Percentiles rank a stretch among this genome's conserved stretches.
phyloP scores from a whole-genome alignment of 768 basidiomycete genomes.

The Melanogaster broomeanus region DNA sequence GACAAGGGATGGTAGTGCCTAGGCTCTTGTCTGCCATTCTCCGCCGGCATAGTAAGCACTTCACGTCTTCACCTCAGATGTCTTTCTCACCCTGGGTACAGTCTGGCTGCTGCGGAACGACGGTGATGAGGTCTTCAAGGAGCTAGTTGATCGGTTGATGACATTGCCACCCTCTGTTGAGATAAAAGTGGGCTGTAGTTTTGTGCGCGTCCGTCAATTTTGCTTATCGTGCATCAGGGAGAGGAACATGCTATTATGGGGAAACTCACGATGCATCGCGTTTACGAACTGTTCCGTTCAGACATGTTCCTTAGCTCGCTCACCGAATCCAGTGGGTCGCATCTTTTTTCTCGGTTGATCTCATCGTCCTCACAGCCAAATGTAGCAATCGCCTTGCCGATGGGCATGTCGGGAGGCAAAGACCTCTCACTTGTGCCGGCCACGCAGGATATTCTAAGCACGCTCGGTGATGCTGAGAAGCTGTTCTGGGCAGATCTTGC shows the following conservation, averaged over 20 bases:
- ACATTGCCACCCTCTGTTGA: conserved; percentile 56
- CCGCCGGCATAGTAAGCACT: conserved; percentile 63
- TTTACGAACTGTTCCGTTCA: conserved; percentile 73
- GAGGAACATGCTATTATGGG: conserved; percentile 77
- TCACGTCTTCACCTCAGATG: conserved; percentile 1
- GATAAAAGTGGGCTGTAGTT: conserved; percentile 49
- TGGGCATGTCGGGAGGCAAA: conserved; percentile 63
- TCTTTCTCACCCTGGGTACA: conserved; percentile 24
- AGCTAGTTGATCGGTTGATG: conserved; percentile 58
- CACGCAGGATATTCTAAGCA: conserved; percentile 56
- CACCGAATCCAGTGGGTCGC: conserved; percentile 79
- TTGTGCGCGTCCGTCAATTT: background rate
- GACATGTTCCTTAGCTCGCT: conserved; percentile 92
- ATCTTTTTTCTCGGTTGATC: background rate
- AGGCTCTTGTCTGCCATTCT: conserved; percentile 61
- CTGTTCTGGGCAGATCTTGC: conserved; percentile 68
- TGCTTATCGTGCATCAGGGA: conserved; percentile 45
- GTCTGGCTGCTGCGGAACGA: conserved; percentile 71
- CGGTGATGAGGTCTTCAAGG: conserved; percentile 49
- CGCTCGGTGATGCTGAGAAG: conserved; percentile 68
- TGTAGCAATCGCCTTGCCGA: conserved; percentile 80
- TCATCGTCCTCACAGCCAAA: conserved; percentile 7
- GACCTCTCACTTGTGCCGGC: conserved; percentile 41
- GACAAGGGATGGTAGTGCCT: conserved; percentile 57
- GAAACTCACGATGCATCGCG: conserved; percentile 74